Percentiles rank a stretch among this genome's conserved stretches.
These are phyloP conservation scores for Arabidopsis thaliana DNA, from an alignment of 345 rosid species.

Conservation along the genomic window TAIR10.1 NC_003070.9:8770001-8770500, in stretches of 20 bases:
- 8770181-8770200: background rate
- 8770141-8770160: background rate
- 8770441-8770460: background rate
- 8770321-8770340: background rate
- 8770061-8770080: background rate
- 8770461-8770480: background rate
- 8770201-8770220: background rate
- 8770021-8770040: background rate
- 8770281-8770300: background rate
- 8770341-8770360: background rate
- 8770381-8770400: background rate
- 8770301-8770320: background rate
- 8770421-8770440: background rate
- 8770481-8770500: background rate
- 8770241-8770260: background rate
- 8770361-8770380: too few relatives aligned
- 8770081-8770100: background rate
- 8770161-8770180: background rate
- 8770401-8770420: background rate
- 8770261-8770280: background rate
- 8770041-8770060: background rate
- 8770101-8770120: background rate
- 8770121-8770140: background rate
- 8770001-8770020: background rate
- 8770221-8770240: background rate